Evolutionary conservation across 345 rosid species (phyloP).

Genomic region (Raphanus sativus): DNA sequence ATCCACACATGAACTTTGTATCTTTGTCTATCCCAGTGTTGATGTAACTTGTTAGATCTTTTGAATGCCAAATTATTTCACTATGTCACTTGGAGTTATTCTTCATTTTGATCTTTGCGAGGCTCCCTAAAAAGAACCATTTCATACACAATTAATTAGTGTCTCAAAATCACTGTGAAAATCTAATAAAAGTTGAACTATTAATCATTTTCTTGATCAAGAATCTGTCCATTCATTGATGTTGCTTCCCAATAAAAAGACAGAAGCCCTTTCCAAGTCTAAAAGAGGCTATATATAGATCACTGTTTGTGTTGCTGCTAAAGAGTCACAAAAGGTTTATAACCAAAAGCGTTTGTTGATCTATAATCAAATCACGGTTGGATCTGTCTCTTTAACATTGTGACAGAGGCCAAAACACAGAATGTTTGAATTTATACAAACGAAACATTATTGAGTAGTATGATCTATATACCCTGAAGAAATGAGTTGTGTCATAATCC

Average conservation of each 20-base stretch:
- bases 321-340: background rate
- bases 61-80: slow-evolving; percentile 4
- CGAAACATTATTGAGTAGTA: background rate
- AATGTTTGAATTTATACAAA: background rate
- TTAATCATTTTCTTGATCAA: background rate
- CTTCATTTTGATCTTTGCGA: slow-evolving; percentile 4
- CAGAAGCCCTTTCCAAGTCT: too few relatives aligned
- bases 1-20: slow-evolving; percentile 1
- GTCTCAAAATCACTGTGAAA: too few relatives aligned
- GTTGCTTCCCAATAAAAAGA: too few relatives aligned
- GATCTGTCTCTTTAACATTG: too few relatives aligned
- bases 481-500: background rate
- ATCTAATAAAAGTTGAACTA: too few relatives aligned
- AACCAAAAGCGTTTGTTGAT: background rate
- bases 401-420: background rate
- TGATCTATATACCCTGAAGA: background rate
- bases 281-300: too few relatives aligned
- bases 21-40: slow-evolving; percentile 15
- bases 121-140: too few relatives aligned
- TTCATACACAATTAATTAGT: too few relatives aligned
- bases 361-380: background rate
- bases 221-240: background rate
- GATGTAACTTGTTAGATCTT: slow-evolving; percentile 17
- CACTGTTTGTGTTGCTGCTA: too few relatives aligned
- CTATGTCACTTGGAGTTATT: background rate